A percentile compares a stretch with the other conserved stretches of the same genome.
phyloP scores from a whole-genome alignment of 768 basidiomycete genomes.

The Podaxis pistillaris region DNA sequence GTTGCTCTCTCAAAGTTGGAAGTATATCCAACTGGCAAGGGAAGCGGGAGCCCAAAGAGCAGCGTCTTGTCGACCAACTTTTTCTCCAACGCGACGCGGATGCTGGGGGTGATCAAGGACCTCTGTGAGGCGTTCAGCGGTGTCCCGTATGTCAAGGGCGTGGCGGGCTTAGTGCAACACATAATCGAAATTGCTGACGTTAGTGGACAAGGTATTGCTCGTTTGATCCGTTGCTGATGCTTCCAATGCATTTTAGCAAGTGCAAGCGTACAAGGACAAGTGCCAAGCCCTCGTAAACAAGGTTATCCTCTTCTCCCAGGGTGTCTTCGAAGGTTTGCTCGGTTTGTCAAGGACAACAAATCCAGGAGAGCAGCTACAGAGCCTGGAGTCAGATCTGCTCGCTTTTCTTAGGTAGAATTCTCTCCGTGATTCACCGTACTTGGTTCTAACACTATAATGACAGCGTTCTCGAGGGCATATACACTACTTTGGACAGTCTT shows the following conservation, averaged over 20 bases:
- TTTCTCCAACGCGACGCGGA: conserved; percentile 13
- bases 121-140: conserved; percentile 20
- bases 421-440: neutral
- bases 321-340: conserved; percentile 8
- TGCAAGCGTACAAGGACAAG: conserved; percentile 7
- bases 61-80: neutral
- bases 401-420: conserved; percentile 10
- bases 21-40: neutral
- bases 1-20: conserved; percentile 1
- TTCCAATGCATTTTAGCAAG: neutral
- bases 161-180: conserved; percentile 22
- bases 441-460: neutral
- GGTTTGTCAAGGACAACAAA: neutral
- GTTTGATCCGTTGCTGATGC: neutral
- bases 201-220: neutral
- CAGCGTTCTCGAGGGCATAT: conserved; percentile 14
- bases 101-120: conserved; percentile 19
- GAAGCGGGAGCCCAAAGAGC: neutral
- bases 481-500: neutral
- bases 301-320: conserved; percentile 7
- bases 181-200: conserved; percentile 28
- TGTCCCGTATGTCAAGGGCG: conserved; percentile 26
- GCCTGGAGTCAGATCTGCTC: conserved; percentile 7
- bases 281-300: conserved; percentile 5
- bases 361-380: neutral